Conservation (phyloP, 208 protist genomes). For the Wallacemonas collosoma region DNA sequence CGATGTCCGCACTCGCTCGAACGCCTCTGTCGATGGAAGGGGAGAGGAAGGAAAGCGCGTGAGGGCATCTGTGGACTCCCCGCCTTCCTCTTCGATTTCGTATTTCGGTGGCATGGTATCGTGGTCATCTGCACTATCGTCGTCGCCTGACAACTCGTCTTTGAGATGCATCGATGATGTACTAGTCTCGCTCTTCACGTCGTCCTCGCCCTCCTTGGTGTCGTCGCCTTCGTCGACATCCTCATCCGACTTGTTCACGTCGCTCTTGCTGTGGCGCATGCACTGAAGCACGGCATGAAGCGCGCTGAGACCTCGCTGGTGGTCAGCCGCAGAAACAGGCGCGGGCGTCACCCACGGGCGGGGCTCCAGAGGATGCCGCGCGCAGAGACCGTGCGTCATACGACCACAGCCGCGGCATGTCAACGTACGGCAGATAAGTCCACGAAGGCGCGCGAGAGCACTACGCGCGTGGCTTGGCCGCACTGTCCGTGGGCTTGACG, state of each 20-base stretch:
- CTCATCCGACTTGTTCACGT: background rate
- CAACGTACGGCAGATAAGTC: slow-evolving; percentile 12
- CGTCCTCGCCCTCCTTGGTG: too few relatives aligned
- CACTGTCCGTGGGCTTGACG: background rate
- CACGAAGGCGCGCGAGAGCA: background rate
- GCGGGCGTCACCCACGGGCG: slow-evolving; percentile 15
- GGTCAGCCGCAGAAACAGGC: background rate
- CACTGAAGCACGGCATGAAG: slow-evolving; percentile 1
- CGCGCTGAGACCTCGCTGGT: background rate
- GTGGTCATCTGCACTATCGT: too few relatives aligned
- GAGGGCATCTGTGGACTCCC: too few relatives aligned
- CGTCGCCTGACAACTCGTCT: too few relatives aligned
- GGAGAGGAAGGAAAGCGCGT: too few relatives aligned
- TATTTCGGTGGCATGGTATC: too few relatives aligned
- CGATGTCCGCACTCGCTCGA: too few relatives aligned
- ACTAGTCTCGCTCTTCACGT: too few relatives aligned
- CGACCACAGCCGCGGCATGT: slow-evolving; percentile 43
- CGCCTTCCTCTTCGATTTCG: too few relatives aligned
- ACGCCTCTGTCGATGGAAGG: too few relatives aligned
- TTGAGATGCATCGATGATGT: too few relatives aligned
- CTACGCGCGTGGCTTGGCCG: background rate
- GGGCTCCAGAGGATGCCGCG: slow-evolving; percentile 31
- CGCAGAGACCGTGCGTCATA: slow-evolving; percentile 50
- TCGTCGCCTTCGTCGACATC: too few relatives aligned
- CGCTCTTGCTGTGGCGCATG: background rate